phyloP scores from a whole-genome alignment of 208 protist genomes.

The Crithidia expoeki region DNA sequence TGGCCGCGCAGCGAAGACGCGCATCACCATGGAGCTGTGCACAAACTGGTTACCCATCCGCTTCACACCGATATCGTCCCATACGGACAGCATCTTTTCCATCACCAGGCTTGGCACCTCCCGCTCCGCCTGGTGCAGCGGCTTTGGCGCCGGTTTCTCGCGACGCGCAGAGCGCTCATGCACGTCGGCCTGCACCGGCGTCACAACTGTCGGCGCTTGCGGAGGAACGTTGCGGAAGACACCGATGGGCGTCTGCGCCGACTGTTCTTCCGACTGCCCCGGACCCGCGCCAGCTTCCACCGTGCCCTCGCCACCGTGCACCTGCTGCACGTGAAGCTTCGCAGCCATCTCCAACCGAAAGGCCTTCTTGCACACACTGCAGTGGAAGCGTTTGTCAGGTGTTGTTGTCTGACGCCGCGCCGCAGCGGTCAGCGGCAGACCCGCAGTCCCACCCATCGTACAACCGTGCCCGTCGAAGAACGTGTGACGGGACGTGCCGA shows the following conservation, averaged over 20 bases:
- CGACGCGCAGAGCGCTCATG: conserved; percentile 53
- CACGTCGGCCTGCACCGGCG: conserved; percentile 14
- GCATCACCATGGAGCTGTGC: conserved; percentile 91
- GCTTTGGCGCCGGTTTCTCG: conserved; percentile 74
- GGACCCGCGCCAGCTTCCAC: conserved; percentile 70
- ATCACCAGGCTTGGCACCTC: conserved; percentile 65
- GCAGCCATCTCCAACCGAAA: conserved; percentile 91
- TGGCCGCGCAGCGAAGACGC: conserved; percentile 76
- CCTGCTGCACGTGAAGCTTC: conserved; percentile 86
- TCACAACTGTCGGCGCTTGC: conserved; percentile 26
- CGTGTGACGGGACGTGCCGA: not conserved
- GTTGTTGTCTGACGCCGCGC: conserved; percentile 42
- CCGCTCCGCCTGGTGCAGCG: conserved; percentile 76
- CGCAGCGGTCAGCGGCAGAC: conserved; percentile 8
- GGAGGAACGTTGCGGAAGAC: conserved; percentile 35
- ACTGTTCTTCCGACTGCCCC: conserved; percentile 30
- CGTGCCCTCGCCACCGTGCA: conserved; percentile 70
- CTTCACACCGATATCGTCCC: conserved; percentile 79
- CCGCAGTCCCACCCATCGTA: not conserved
- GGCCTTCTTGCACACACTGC: conserved; percentile 84
- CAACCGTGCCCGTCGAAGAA: not conserved
- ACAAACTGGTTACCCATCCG: conserved; percentile 76
- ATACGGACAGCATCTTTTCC: conserved; percentile 75
- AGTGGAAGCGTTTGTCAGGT: conserved; percentile 85
- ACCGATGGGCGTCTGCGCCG: conserved; percentile 12